Evolutionary conservation across 768 basidiomycete species (phyloP).

Genomic region (Tricholoma terreum): DNA sequence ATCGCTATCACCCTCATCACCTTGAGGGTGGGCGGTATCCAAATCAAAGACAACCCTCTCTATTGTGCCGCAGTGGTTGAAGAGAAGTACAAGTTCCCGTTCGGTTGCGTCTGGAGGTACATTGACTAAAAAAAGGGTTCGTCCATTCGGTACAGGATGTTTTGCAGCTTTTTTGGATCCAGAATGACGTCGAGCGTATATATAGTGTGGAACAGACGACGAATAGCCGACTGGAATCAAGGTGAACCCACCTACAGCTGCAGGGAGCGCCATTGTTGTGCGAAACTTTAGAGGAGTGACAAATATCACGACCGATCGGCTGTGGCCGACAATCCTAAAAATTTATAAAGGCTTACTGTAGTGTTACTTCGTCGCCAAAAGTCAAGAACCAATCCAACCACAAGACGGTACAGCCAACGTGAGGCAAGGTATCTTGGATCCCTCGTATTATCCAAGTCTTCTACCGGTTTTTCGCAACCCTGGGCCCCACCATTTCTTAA

Average conservation of each 20-base stretch:
- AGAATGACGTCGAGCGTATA: conserved; percentile 74
- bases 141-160: conserved; percentile 42
- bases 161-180: conserved; percentile 40
- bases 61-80: conserved; percentile 72
- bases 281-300: too few species aligned
- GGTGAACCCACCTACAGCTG: conserved; percentile 45
- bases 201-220: conserved; percentile 53
- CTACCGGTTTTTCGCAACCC: too few species aligned
- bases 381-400: too few species aligned
- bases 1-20: conserved; percentile 43
- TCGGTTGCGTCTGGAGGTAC: conserved; percentile 87
- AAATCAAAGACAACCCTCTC: conserved; percentile 70
- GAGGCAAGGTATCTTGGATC: too few species aligned
- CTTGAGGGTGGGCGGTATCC: conserved; percentile 40
- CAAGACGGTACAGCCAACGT: too few species aligned
- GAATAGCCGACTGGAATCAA: conserved; percentile 44
- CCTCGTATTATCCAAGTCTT: too few species aligned
- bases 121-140: conserved; percentile 88
- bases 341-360: too few species aligned
- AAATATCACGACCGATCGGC: too few species aligned
- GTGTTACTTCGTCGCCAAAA: too few species aligned
- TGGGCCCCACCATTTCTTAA: too few species aligned
- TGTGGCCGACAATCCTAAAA: too few species aligned
- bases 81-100: conserved; percentile 73
- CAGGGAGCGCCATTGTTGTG: conserved; percentile 23